These are phyloP conservation scores for Raphanus hybrid DNA, from an alignment of 441 rosid genomes.

Conservation along the genomic window DNA sequence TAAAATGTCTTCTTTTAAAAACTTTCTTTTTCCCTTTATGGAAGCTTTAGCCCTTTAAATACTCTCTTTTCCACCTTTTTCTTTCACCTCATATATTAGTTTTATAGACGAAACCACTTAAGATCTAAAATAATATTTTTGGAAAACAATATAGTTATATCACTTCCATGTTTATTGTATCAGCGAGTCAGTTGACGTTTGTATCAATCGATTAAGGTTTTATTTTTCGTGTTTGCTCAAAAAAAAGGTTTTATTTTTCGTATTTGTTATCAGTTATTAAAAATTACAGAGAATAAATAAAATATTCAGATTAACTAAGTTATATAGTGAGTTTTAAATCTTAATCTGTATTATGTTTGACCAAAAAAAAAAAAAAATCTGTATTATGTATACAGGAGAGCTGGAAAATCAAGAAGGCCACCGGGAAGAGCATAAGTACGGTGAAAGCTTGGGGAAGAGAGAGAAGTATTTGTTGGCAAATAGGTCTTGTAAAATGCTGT, in stretches of 20 bases:
- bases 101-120: conserved; percentile 5
- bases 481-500: conserved; percentile 36
- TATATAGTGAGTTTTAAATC: not conserved
- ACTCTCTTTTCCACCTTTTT: conserved; percentile 26
- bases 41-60: conserved; percentile 39
- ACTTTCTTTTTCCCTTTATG: conserved; percentile 35
- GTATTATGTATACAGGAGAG: conserved; percentile 35
- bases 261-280: not conserved
- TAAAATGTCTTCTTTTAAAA: conserved; percentile 33
- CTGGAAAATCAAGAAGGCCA: conserved; percentile 42
- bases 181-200: not conserved
- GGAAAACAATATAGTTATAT: conserved; percentile 1
- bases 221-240: not conserved
- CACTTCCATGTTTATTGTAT: not conserved
- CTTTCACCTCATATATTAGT: conserved; percentile 15
- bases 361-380: too few species aligned
- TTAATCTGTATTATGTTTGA: not conserved
- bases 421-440: conserved; percentile 40
- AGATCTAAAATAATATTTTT: conserved; percentile 6
- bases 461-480: conserved; percentile 23
- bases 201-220: not conserved
- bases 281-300: not conserved
- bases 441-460: conserved; percentile 21
- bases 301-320: not conserved
- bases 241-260: not conserved